These are phyloP conservation scores for Cladosporium sp. DNA, from an alignment of 2,329 filamentous ascomycete species.

Conservation along the genomic window DNA sequence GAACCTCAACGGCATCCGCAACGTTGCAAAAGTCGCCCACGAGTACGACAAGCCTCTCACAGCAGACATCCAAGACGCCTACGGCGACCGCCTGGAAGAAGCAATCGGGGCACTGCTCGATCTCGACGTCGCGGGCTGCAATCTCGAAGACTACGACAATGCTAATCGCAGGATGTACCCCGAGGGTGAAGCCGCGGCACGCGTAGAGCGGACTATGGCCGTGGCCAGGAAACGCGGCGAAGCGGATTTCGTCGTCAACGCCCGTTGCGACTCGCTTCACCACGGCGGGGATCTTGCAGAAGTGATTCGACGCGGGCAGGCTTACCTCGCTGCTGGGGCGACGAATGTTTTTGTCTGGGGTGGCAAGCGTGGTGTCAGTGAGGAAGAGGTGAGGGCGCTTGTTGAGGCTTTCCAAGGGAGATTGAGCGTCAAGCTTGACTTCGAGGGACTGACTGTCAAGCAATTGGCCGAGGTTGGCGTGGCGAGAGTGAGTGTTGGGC, in stretches of 20 bases:
- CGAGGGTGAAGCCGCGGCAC: conserved; percentile 49
- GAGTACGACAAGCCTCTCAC: conserved; percentile 51
- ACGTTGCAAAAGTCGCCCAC: conserved; percentile 47
- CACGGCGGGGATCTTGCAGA: conserved; percentile 47
- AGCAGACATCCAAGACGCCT: conserved; percentile 63
- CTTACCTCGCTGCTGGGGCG: conserved; percentile 60
- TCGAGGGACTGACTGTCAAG: conserved; percentile 41
- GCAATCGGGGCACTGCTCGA: conserved; percentile 51
- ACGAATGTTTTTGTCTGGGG: conserved; percentile 64
- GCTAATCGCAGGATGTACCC: conserved; percentile 39
- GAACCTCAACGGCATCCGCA: conserved; percentile 52
- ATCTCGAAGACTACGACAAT: conserved; percentile 57
- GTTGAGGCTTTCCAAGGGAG: conserved; percentile 52
- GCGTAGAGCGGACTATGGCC: conserved; percentile 47
- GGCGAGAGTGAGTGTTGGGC: conserved; percentile 57
- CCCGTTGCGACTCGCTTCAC: conserved; percentile 57
- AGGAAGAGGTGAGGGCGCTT: conserved; percentile 50
- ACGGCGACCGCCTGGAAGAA: conserved; percentile 38
- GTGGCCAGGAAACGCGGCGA: conserved; percentile 51
- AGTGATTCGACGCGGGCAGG: conserved; percentile 55
- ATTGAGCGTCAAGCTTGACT: conserved; percentile 51
- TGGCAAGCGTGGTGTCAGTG: conserved; percentile 45
- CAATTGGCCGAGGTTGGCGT: conserved; percentile 49
- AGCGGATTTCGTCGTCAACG: conserved; percentile 59
- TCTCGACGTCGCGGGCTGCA: conserved; percentile 55